Evolutionary conservation across 202 grass and related monocot genomes (phyloP).

Genomic region (Digitaria exilis): DNA sequence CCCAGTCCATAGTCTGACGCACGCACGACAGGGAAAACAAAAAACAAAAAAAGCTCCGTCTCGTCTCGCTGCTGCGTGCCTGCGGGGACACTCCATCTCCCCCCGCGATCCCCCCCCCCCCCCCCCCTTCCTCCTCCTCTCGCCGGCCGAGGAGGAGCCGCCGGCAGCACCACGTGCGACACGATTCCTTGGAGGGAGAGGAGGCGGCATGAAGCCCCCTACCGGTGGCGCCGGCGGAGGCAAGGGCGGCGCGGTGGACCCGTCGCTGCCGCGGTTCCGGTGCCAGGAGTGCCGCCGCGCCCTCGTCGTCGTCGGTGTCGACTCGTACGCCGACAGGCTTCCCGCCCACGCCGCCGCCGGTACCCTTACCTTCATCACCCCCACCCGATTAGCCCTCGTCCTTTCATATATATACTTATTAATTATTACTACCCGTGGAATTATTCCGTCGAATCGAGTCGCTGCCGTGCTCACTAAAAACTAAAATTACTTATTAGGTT

Average conservation of each 20-base stretch:
- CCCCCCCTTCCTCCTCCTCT: not conserved
- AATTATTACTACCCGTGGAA: too few species aligned
- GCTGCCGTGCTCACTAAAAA: not conserved
- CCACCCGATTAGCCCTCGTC: slow-evolving; percentile 21
- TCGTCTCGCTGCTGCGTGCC: slow-evolving; percentile 30
- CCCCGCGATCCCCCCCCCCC: not conserved
- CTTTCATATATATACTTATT: not conserved
- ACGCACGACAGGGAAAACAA: not conserved
- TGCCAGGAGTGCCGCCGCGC: slow-evolving; percentile 89
- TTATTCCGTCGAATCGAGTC: not conserved
- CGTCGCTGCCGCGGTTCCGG: slow-evolving; percentile 71
- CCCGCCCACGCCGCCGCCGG: slow-evolving; percentile 51
- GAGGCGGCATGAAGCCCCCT: slow-evolving; percentile 50
- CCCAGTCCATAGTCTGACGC: not conserved
- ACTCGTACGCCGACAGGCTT: slow-evolving; percentile 74
- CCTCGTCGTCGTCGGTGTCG: slow-evolving; percentile 85
- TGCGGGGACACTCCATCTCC: slow-evolving; percentile 24
- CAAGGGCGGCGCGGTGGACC: slow-evolving; percentile 60
- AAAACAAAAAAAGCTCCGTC: not conserved
- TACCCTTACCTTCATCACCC: not conserved
- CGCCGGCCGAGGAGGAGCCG: not conserved
- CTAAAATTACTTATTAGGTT: not conserved
- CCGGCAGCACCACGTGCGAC: not conserved
- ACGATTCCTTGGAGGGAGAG: not conserved
- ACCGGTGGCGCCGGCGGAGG: slow-evolving; percentile 25